A percentile compares a stretch with the other conserved stretches of the same genome.
phyloP scores from a whole-genome alignment of 2,329 filamentous ascomycete genomes.

The Alternaria metachromatica region DNA sequence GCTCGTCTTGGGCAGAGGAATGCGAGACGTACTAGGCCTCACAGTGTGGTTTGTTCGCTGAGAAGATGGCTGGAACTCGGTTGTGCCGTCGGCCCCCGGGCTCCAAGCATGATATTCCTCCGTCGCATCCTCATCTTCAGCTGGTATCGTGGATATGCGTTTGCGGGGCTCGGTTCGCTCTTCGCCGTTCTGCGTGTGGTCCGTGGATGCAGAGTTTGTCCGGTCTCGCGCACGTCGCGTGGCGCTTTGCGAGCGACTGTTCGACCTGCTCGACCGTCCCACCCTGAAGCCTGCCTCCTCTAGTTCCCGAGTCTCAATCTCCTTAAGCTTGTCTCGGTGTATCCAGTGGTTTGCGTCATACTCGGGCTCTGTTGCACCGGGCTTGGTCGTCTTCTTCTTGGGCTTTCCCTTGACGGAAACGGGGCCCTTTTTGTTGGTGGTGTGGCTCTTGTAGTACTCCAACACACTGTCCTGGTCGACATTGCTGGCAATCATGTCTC shows the following conservation, averaged over 20 bases:
- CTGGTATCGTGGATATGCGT: constrained; percentile 48
- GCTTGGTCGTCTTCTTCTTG: constrained; percentile 38
- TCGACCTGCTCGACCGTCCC: constrained; percentile 52
- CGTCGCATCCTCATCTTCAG: constrained; percentile 52
- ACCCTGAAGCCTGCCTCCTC: constrained; percentile 76
- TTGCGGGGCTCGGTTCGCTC: constrained; percentile 38
- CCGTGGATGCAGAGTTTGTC: constrained; percentile 41
- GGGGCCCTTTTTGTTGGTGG: constrained; percentile 24
- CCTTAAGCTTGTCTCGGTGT: constrained; percentile 81
- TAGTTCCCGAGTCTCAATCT: constrained; percentile 80
- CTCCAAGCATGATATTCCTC: constrained; percentile 64
- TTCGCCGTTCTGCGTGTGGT: constrained; percentile 32
- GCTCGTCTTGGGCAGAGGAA: constrained; percentile 83
- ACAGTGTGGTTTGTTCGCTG: constrained; percentile 57
- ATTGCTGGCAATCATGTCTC: constrained; percentile 51
- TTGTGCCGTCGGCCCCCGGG: constrained; percentile 75
- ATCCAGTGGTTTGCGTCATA: constrained; percentile 78
- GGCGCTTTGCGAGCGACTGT: constrained; percentile 46
- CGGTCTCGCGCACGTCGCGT: constrained; percentile 35
- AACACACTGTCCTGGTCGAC: constrained; percentile 57
- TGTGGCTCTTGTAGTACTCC: constrained; percentile 52
- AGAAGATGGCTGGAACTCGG: constrained; percentile 58
- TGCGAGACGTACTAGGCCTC: constrained; percentile 71
- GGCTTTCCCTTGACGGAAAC: constrained; percentile 26
- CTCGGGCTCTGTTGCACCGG: constrained; percentile 27